These are phyloP conservation scores for Schwanniomyces vanrijiae DNA, from an alignment of 805 yeast genomes.

Conservation along the genomic window DNA sequence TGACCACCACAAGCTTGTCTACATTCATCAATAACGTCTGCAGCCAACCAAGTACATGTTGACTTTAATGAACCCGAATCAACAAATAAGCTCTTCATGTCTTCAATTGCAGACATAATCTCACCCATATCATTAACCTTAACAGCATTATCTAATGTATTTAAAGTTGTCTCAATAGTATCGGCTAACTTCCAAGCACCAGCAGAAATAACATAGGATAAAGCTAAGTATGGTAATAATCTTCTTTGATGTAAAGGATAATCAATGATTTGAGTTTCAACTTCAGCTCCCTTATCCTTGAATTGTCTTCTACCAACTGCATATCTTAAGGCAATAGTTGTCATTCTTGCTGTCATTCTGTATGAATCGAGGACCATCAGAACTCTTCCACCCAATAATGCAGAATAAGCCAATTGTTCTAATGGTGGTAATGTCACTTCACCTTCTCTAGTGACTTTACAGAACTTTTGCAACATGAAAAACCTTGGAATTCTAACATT, in stretches of 20 bases:
- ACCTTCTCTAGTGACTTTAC: slow-evolving; percentile 41
- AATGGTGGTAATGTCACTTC: slow-evolving; percentile 43
- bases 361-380: slow-evolving; percentile 44
- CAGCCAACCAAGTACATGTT: slow-evolving; percentile 45
- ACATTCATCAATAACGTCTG: slow-evolving; percentile 40
- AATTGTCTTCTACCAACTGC: slow-evolving; percentile 49
- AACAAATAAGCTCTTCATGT: slow-evolving; percentile 42
- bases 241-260: slow-evolving; percentile 48
- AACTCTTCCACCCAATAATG: slow-evolving; percentile 46
- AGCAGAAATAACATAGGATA: slow-evolving; percentile 35
- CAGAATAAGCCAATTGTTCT: slow-evolving; percentile 44
- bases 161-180: slow-evolving; percentile 29
- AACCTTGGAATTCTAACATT: slow-evolving; percentile 44
- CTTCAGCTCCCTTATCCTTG: slow-evolving; percentile 27
- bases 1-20: slow-evolving; percentile 51
- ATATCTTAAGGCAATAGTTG: slow-evolving; percentile 44
- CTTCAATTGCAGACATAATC: slow-evolving; percentile 32
- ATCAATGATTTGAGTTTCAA: slow-evolving; percentile 43
- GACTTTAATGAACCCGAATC: slow-evolving; percentile 47
- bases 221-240: slow-evolving; percentile 44
- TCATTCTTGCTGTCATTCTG: slow-evolving; percentile 41
- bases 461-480: slow-evolving; percentile 46
- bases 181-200: slow-evolving; percentile 40
- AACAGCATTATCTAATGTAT: slow-evolving; percentile 38
- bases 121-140: slow-evolving; percentile 27